Conservation (phyloP, 176 grass and related monocot species). For the Triticum timopheevii region DNA sequence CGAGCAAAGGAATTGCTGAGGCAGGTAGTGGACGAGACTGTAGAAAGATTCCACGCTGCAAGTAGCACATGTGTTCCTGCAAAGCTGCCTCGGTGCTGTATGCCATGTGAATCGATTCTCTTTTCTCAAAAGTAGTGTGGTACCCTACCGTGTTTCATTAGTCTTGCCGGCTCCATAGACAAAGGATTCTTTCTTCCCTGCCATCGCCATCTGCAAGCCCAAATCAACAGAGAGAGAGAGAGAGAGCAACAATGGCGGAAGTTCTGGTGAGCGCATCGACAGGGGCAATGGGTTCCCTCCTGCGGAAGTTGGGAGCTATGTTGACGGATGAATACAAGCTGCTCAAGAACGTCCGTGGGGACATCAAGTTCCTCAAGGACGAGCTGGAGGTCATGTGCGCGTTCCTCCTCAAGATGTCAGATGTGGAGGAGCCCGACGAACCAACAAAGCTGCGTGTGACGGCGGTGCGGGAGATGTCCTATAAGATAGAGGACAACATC, state of each 20-base stretch:
- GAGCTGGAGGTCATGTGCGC: not conserved
- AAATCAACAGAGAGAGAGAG: not conserved
- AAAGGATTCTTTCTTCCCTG: not conserved
- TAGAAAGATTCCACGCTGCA: too few species aligned
- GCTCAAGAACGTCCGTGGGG: not conserved
- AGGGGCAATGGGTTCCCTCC: not conserved
- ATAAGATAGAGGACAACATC: constrained; percentile 6
- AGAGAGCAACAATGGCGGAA: not conserved
- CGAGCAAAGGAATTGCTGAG: too few species aligned
- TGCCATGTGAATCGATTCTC: too few species aligned
- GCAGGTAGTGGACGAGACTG: too few species aligned
- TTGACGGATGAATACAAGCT: not conserved
- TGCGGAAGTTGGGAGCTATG: not conserved
- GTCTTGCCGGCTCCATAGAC: too few species aligned
- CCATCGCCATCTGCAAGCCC: not conserved
- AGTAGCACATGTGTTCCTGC: too few species aligned
- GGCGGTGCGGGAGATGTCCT: not conserved
- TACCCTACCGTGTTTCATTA: too few species aligned
- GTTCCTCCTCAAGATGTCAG: not conserved
- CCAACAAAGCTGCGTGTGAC: not conserved
- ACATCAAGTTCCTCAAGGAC: too few species aligned
- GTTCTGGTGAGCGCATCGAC: not conserved
- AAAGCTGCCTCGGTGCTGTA: too few species aligned
- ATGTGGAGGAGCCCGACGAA: constrained; percentile 1
- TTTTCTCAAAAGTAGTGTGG: too few species aligned